Base-by-base conservation (phyloP, 177 flowering plant species). In the Vitis hybrid region DNA sequence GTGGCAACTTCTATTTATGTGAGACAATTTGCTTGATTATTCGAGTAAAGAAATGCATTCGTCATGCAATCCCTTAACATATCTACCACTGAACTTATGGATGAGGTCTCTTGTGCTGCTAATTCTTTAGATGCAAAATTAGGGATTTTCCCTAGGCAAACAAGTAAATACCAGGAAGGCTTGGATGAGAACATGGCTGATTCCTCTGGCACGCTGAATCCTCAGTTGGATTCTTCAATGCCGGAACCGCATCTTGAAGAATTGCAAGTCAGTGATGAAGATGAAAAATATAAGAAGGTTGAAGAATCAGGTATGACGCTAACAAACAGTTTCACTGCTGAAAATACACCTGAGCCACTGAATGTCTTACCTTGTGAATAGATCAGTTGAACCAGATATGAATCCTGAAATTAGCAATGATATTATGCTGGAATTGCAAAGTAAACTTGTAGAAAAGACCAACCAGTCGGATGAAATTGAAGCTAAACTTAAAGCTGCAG, bases 111-210 rank as follows among this genome's bases (percentile, higher is more conserved):
- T 48, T 88, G 84, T 73, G 78, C 85, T 31, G 90, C 92, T 51
- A 86, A 78, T 68, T 80, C 87, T 13, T 52, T 79, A 45, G 80
- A 83, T 70, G 60, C 76, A 18, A 89, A 89, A 68, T 29, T 77
- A 39, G 88, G 79, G 39, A 76, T 68, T 61, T 72, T 84, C 39
- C 70, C 77, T 20, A 73, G 76, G 68, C 80, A 75, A 22, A 12
- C 76, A 5, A 67, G 82, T 65, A 91, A 86, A 79, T 70, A 71
- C 60, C 82, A 71, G 67, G 95, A 87, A 78, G 92, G 86, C 19
- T 76, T 78, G 59, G 99, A 92, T 82, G 97, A 92, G 68, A 93
- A 86, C 71, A 96, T 94, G 98, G 22, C 88, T 62, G 98, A 96
- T 78, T 88, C 90, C 12, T 84, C 86, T 55, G 86, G 79, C 13